phyloP scores from a whole-genome alignment of 2,329 filamentous ascomycete species.

The Stemphylium vesicarium region DNA sequence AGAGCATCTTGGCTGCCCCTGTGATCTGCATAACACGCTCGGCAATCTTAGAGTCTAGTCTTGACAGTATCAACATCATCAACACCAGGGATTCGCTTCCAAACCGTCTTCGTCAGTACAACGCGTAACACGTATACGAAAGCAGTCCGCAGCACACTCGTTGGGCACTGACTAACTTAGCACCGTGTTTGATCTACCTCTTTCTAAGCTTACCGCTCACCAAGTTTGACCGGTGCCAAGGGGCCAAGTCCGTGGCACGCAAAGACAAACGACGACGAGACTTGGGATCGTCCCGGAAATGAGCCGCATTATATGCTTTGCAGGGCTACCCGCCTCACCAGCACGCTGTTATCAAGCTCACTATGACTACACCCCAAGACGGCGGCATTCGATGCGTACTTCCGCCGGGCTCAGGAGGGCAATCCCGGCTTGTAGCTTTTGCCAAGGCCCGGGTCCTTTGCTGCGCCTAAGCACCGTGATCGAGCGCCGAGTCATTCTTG shows the following conservation, averaged over 20 bases:
- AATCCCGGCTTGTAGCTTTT: conserved; percentile 15
- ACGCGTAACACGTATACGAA: conserved; percentile 1
- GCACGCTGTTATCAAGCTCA: neutral
- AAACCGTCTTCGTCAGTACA: neutral
- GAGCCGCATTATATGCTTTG: conserved; percentile 3
- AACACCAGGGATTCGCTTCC: neutral
- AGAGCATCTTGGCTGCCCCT: conserved; percentile 13
- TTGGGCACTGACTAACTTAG: neutral
- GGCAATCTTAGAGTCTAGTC: conserved; percentile 3
- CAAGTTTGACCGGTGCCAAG: conserved; percentile 18
- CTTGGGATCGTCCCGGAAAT: conserved; percentile 1
- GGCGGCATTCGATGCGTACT: conserved; percentile 15
- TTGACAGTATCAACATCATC: neutral
- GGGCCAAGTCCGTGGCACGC: conserved; percentile 22
- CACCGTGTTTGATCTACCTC: conserved; percentile 9
- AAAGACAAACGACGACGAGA: conserved; percentile 13
- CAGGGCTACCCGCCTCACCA: neutral
- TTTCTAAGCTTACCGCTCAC: conserved; percentile 6
- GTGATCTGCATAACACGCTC: conserved; percentile 6
- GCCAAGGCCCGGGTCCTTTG: conserved; percentile 7
- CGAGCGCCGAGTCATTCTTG: conserved; percentile 8
- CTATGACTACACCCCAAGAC: neutral
- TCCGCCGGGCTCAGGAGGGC: neutral
- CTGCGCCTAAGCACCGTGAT: conserved; percentile 1
- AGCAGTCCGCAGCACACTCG: neutral